Conservation (phyloP, 208 protist species). For the Trypanosoma congolense region DNA sequence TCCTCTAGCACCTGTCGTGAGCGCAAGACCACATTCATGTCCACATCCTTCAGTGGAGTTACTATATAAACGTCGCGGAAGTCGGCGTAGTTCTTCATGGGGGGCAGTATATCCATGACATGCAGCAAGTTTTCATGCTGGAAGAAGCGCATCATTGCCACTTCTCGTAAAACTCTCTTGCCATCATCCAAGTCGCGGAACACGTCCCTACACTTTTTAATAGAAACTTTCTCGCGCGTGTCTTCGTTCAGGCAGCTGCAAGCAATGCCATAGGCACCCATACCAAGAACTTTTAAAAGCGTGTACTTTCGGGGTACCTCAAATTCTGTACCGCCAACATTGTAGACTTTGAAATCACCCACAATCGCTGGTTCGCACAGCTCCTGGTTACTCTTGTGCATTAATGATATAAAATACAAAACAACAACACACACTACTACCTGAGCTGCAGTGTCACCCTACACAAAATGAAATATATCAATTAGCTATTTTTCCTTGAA, state of each 20-base stretch:
- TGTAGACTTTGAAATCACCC: constrained; percentile 84
- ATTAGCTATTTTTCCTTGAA: no score
- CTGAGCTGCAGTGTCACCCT: no score
- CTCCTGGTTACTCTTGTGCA: constrained; percentile 87
- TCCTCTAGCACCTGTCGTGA: constrained; percentile 89
- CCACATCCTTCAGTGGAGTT: constrained; percentile 95
- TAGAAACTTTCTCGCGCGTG: constrained; percentile 82
- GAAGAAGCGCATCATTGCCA: constrained; percentile 92
- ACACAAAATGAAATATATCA: no score
- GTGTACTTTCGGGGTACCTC: constrained; percentile 80
- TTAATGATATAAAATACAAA: constrained; percentile 17
- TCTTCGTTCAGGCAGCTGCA: constrained; percentile 85
- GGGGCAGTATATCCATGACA: constrained; percentile 92
- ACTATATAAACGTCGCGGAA: constrained; percentile 96
- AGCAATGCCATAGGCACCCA: constrained; percentile 95
- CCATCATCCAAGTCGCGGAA: constrained; percentile 90
- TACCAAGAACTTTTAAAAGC: constrained; percentile 87
- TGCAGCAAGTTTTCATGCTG: constrained; percentile 91
- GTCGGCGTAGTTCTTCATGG: constrained; percentile 82
- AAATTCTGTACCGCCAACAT: constrained; percentile 73
- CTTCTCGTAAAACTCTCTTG: constrained; percentile 88
- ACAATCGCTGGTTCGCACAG: constrained; percentile 73
- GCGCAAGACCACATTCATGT: constrained; percentile 92
- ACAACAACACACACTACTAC: no score
- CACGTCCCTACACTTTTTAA: constrained; percentile 88